Conservation (phyloP, 2,329 filamentous ascomycete genomes). For the Cercospora canescens region DNA sequence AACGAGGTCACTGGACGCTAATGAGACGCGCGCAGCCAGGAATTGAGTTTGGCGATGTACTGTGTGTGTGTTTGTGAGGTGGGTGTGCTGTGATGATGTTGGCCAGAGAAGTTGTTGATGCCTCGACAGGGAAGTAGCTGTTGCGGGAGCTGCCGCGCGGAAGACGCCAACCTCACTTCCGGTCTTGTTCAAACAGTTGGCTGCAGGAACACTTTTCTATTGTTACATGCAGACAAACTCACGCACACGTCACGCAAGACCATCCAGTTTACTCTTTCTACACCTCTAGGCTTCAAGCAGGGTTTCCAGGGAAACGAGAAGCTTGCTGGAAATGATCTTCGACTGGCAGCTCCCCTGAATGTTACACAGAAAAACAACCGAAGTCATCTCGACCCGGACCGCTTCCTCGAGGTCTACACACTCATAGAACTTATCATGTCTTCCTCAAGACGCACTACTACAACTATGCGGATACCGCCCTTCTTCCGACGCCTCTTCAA, state of each 20-base stretch:
- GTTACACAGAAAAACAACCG: neutral
- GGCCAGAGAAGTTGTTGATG: neutral
- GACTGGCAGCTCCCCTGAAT: neutral
- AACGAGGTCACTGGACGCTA: neutral
- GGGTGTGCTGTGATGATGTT: neutral
- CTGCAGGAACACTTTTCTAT: neutral
- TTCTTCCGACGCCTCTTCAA: slow-evolving; percentile 71
- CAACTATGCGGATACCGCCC: slow-evolving; percentile 59
- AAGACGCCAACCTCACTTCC: slow-evolving; percentile 7
- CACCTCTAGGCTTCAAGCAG: neutral
- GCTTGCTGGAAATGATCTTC: neutral
- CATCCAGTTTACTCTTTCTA: neutral
- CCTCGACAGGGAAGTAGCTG: neutral
- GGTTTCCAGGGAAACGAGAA: neutral
- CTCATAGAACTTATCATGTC: slow-evolving; percentile 19
- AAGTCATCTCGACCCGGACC: neutral
- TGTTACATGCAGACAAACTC: neutral
- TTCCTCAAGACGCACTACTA: slow-evolving; percentile 38
- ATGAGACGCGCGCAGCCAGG: neutral
- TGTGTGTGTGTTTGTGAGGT: neutral
- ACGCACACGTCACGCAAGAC: neutral
- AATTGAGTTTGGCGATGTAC: neutral
- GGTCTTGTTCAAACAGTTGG: neutral
- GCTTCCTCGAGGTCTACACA: neutral
- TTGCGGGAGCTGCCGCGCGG: neutral